Evolutionary conservation across 108 stramenopile genomes (phyloP).

Genomic region (Parietichytrium sp.): DNA sequence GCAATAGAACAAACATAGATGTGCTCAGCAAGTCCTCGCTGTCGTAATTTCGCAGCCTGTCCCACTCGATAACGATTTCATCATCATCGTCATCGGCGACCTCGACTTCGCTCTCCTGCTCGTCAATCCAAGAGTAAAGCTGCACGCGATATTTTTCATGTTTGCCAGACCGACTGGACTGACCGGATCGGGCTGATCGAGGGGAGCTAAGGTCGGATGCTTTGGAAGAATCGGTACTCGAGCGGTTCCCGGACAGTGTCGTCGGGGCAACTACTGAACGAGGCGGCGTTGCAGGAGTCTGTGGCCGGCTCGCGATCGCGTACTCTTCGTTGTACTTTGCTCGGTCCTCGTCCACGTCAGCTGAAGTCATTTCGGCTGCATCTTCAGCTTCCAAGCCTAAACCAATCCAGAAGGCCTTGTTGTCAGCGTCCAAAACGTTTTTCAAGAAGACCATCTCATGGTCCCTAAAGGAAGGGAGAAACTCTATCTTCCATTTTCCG

Average conservation of each 20-base stretch:
- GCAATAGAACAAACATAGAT: slow-evolving; percentile 15
- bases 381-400: slow-evolving; percentile 5
- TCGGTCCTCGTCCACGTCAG: slow-evolving; percentile 20
- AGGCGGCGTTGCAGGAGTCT: not conserved
- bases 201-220: not conserved
- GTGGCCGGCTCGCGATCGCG: not conserved
- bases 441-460: not conserved
- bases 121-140: slow-evolving; percentile 9
- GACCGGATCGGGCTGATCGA: not conserved
- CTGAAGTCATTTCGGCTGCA: not conserved
- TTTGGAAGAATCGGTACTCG: too few species aligned
- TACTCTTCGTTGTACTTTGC: slow-evolving; percentile 37
- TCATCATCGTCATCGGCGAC: too few species aligned
- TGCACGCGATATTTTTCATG: not conserved
- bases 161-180: too few species aligned
- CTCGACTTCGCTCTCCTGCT: too few species aligned
- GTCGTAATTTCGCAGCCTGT: not conserved
- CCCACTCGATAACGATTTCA: not conserved
- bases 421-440: not conserved
- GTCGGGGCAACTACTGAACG: too few species aligned
- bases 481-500: not conserved
- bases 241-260: too few species aligned
- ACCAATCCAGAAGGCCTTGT: not conserved
- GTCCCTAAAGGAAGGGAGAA: not conserved
- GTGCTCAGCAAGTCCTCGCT: not conserved